Conservation (phyloP, 495 filamentous ascomycete species). For the Podospora bellae-mahoneyi region DNA sequence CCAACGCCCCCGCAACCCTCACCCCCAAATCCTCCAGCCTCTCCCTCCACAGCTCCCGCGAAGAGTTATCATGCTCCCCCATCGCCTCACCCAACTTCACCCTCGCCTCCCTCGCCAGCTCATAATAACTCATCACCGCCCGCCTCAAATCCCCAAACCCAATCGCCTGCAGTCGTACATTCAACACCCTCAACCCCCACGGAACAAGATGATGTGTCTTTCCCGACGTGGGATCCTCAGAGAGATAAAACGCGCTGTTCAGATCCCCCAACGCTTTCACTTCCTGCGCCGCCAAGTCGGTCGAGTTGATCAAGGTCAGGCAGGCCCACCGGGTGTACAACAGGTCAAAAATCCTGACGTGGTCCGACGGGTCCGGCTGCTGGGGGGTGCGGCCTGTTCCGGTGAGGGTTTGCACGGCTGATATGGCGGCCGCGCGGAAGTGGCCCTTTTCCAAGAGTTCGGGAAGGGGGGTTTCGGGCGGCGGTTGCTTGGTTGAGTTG, state of each 20-base stretch:
- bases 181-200: conserved; percentile 81
- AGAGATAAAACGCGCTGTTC: conserved; percentile 64
- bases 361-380: conserved; percentile 52
- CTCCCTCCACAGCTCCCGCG: conserved; percentile 60
- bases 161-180: conserved; percentile 76
- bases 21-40: conserved; percentile 73
- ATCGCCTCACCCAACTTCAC: conserved; percentile 42
- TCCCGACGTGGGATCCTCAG: conserved; percentile 36
- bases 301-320: conserved; percentile 66
- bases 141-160: conserved; percentile 79
- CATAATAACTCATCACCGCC: conserved; percentile 84
- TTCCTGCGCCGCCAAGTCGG: conserved; percentile 76
- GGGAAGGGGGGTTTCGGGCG: conserved; percentile 47
- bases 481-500: conserved; percentile 41
- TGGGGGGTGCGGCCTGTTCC: conserved; percentile 30
- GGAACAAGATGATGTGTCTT: conserved; percentile 61
- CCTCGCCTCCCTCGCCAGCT: conserved; percentile 74
- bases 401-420: conserved; percentile 65
- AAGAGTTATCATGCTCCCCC: conserved; percentile 40
- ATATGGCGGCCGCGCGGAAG: conserved; percentile 71
- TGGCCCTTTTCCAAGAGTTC: conserved; percentile 57
- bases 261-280: conserved; percentile 80
- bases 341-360: conserved; percentile 64
- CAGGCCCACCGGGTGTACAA: conserved; percentile 82
- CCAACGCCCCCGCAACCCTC: conserved; percentile 70